Conservation (phyloP, 2,329 filamentous ascomycete genomes). For the Alternaria triticina region DNA sequence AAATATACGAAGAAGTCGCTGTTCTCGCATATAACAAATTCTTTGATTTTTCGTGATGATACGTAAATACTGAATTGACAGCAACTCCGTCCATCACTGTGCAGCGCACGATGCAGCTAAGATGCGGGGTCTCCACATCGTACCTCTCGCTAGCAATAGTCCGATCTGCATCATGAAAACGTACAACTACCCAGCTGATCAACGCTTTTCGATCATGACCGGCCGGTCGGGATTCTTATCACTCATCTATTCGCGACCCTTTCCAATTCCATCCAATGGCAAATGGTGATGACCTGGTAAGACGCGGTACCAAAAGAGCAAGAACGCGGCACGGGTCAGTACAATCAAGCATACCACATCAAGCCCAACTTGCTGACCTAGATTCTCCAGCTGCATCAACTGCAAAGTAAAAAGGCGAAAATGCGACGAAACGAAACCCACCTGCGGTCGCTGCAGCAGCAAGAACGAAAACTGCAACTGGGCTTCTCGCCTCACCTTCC, state of each 20-base stretch:
- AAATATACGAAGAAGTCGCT: too few relatives aligned
- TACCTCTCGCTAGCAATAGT: neutral
- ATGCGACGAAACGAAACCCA: slow-evolving; percentile 26
- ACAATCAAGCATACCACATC: neutral
- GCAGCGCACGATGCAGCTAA: neutral
- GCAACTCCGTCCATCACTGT: neutral
- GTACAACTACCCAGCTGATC: neutral
- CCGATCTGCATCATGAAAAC: neutral
- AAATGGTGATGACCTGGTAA: neutral
- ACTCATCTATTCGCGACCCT: neutral
- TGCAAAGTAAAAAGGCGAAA: slow-evolving; percentile 23
- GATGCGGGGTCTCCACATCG: slow-evolving; percentile 13
- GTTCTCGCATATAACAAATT: neutral
- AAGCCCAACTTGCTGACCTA: neutral
- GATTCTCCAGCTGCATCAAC: slow-evolving; percentile 11
- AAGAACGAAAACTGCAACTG: slow-evolving; percentile 22
- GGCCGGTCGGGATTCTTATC: neutral
- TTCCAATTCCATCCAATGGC: neutral
- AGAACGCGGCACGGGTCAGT: slow-evolving; percentile 11
- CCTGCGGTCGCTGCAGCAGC: slow-evolving; percentile 20
- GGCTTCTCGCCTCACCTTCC: slow-evolving; percentile 24
- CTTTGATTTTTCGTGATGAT: neutral
- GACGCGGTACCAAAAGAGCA: slow-evolving; percentile 4
- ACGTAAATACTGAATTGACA: rapidly evolving
- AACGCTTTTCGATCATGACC: neutral